Conservation (phyloP, 2,329 filamentous ascomycete species). For the Fusarium paranaense region DNA sequence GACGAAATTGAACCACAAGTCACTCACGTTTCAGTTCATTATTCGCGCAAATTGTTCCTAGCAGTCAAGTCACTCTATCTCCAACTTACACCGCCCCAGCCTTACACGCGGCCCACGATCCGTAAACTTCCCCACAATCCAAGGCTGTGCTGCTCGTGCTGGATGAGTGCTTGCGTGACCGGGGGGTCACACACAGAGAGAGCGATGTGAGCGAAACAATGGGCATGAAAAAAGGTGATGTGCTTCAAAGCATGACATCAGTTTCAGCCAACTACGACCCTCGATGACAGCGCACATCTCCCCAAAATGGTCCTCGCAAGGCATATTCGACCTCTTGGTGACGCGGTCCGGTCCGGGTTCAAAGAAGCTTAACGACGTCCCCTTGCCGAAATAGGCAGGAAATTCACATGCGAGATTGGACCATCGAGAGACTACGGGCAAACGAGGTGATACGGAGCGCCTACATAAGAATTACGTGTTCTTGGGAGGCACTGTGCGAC, state of each 20-base stretch:
- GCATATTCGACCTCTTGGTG: conserved; percentile 9
- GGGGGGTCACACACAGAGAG: background rate
- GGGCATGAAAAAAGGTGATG: background rate
- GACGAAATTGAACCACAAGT: background rate
- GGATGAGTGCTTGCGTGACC: conserved; percentile 14
- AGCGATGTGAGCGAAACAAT: background rate
- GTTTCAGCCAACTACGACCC: conserved; percentile 35
- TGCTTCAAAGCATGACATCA: conserved; percentile 35
- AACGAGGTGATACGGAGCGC: conserved; percentile 3
- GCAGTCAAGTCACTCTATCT: conserved; percentile 11
- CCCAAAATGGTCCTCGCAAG: conserved; percentile 32
- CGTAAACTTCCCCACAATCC: conserved; percentile 35
- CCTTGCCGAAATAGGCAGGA: conserved; percentile 25
- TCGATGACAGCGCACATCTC: conserved; percentile 22
- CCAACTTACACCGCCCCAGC: conserved; percentile 41
- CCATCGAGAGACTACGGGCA: background rate
- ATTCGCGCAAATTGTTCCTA: conserved; percentile 5
- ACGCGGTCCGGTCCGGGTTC: conserved; percentile 22
- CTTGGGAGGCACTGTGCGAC: background rate
- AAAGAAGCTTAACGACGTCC: conserved; percentile 29
- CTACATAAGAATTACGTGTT: background rate
- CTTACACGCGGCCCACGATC: conserved; percentile 45
- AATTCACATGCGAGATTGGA: conserved; percentile 23
- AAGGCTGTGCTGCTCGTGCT: conserved; percentile 33
- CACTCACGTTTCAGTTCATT: conserved; percentile 7